phyloP scores from a whole-genome alignment of 257 asterid species.

The Mentha longifolia region DNA sequence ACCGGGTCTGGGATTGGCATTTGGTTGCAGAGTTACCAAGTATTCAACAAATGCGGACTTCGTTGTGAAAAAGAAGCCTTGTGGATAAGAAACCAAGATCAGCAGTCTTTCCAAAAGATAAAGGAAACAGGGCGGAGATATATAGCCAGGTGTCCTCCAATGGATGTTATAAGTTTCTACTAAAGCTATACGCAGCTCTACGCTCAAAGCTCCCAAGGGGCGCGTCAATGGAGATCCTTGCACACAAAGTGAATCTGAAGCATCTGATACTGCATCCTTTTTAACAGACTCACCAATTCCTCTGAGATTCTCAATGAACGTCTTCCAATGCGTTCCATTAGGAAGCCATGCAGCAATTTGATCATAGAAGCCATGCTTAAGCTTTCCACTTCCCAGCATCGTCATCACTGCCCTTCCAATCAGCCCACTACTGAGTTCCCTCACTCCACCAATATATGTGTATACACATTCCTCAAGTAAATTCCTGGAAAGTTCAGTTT shows the following conservation, averaged over 20 bases:
- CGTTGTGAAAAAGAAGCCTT: too few species aligned
- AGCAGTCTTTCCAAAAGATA: slow-evolving; percentile 62
- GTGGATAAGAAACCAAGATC: slow-evolving; percentile 41
- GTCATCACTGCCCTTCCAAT: slow-evolving; percentile 50
- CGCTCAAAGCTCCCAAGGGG: slow-evolving; percentile 22
- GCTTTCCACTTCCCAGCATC: slow-evolving; percentile 51
- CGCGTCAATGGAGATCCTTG: too few species aligned
- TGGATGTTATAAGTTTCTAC: slow-evolving; percentile 35
- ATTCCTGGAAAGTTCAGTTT: slow-evolving; percentile 38
- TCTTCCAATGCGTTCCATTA: slow-evolving; percentile 40
- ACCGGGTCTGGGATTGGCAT: slow-evolving; percentile 15
- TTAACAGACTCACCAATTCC: neutral
- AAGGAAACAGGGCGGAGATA: slow-evolving; percentile 59
- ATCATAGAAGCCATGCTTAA: slow-evolving; percentile 25
- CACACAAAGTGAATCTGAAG: too few species aligned
- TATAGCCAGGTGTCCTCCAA: slow-evolving; percentile 43
- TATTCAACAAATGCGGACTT: slow-evolving; percentile 60
- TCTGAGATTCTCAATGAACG: slow-evolving; percentile 37
- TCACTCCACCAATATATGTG: slow-evolving; percentile 9
- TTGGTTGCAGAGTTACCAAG: slow-evolving; percentile 35
- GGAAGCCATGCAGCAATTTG: slow-evolving; percentile 29
- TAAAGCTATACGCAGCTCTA: slow-evolving; percentile 37
- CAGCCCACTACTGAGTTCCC: slow-evolving; percentile 40
- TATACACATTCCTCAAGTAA: slow-evolving; percentile 45
- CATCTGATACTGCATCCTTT: neutral